Conservation (phyloP, 768 basidiomycete genomes). For the Russula dissimulans region DNA sequence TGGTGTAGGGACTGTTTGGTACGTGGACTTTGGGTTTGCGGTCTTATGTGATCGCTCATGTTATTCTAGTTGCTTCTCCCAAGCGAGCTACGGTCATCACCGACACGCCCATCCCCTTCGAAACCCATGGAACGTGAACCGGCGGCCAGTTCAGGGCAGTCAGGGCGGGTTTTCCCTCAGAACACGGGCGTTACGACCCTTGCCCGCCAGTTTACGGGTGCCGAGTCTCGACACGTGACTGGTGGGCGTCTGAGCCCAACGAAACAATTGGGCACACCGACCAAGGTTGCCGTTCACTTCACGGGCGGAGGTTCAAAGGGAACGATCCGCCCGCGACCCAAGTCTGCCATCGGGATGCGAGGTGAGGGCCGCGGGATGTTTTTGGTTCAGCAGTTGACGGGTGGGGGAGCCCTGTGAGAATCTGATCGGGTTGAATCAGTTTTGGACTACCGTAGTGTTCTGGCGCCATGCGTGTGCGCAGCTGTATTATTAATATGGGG, state of each 20-base stretch:
- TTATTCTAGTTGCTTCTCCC: conserved; percentile 47
- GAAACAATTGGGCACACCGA: conserved; percentile 56
- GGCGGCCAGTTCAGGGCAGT: conserved; percentile 27
- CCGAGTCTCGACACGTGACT: conserved; percentile 46
- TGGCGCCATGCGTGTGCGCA: neutral
- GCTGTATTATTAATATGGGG: conserved; percentile 3
- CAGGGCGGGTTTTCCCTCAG: conserved; percentile 40
- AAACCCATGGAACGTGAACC: conserved; percentile 32
- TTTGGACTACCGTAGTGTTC: neutral
- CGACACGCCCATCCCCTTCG: conserved; percentile 37
- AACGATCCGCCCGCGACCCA: conserved; percentile 47
- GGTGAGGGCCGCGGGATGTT: conserved; percentile 71
- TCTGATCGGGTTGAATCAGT: neutral
- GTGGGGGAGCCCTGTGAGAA: conserved; percentile 27
- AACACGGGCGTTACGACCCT: conserved; percentile 63
- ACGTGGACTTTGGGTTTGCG: conserved; percentile 4
- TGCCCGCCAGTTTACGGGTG: conserved; percentile 66
- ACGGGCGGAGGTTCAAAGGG: conserved; percentile 26
- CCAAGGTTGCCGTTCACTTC: conserved; percentile 47
- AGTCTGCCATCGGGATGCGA: conserved; percentile 68
- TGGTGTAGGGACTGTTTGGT: conserved; percentile 86
- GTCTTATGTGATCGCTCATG: conserved; percentile 2
- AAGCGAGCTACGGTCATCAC: conserved; percentile 41
- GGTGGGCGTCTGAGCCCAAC: conserved; percentile 61
- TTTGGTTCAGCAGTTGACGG: conserved; percentile 72